A percentile compares a stretch with the other conserved stretches of the same genome.
Evolutionary conservation across 23 red algal genomes (phyloP).

Genomic region (Agarophyton chilense): DNA sequence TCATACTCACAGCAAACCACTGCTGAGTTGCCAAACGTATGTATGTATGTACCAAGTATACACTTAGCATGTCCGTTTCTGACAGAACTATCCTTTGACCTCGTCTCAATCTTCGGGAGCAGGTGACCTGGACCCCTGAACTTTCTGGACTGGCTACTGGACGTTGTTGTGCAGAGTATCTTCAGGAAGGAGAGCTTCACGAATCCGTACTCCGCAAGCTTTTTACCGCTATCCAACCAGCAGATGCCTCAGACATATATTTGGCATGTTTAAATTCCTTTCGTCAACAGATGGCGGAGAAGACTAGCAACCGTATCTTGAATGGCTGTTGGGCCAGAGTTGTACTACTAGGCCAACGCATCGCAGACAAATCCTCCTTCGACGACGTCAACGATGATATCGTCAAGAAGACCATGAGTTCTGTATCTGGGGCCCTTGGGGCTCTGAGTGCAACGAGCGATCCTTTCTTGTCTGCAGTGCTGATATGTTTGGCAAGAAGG

Average conservation of each 20-base stretch:
- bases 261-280: slow-evolving; percentile 20
- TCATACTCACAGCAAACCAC: background rate
- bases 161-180: slow-evolving; percentile 28
- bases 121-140: slow-evolving; percentile 34
- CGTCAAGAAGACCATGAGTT: slow-evolving; percentile 7
- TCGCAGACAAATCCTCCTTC: slow-evolving; percentile 16
- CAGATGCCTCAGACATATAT: slow-evolving; percentile 7
- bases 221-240: background rate
- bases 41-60: background rate
- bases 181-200: slow-evolving; percentile 3
- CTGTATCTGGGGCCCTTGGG: slow-evolving; percentile 3
- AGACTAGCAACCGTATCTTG: background rate
- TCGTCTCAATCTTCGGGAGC: background rate
- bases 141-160: slow-evolving; percentile 54
- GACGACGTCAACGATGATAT: background rate
- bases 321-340: slow-evolving; percentile 20
- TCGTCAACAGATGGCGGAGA: background rate
- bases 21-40: background rate
- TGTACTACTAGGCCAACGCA: slow-evolving; percentile 27
- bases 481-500: slow-evolving; percentile 37
- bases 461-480: background rate
- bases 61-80: background rate
- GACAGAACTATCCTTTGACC: background rate
- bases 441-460: slow-evolving; percentile 12
- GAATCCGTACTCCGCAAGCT: slow-evolving; percentile 35